These are phyloP conservation scores for Cubamyces lactineus DNA, from an alignment of 768 basidiomycete genomes.

Conservation along the genomic window DNA sequence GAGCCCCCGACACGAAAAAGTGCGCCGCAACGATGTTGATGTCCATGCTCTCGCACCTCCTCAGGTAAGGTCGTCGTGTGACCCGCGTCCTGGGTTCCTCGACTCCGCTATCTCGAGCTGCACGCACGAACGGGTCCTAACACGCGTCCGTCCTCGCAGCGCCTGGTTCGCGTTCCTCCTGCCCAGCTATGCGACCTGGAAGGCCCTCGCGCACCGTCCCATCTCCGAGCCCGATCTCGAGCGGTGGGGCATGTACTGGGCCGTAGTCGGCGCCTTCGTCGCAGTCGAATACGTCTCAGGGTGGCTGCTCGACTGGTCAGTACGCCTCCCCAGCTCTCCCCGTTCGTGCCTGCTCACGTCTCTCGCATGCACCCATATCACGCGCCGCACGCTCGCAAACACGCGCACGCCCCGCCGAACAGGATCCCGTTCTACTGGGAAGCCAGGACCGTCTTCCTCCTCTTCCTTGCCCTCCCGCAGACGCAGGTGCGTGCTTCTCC, in stretches of 20 bases:
- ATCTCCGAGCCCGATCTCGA: slow-evolving; percentile 56
- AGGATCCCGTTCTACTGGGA: slow-evolving; percentile 85
- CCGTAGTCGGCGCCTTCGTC: slow-evolving; percentile 59
- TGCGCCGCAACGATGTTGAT: slow-evolving; percentile 46
- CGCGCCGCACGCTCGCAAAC: slow-evolving; percentile 13
- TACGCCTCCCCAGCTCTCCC: slow-evolving; percentile 6
- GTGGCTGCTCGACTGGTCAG: slow-evolving; percentile 68
- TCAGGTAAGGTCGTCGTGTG: slow-evolving; percentile 44
- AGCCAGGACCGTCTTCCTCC: slow-evolving; percentile 63
- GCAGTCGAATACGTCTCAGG: slow-evolving; percentile 66
- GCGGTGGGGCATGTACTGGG: slow-evolving; percentile 66
- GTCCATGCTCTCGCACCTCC: slow-evolving; percentile 50
- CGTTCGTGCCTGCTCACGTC: slow-evolving; percentile 15
- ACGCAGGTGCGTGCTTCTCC: slow-evolving; percentile 49
- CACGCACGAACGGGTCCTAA: slow-evolving; percentile 2
- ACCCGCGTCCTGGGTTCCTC: neutral
- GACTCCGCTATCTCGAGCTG: neutral
- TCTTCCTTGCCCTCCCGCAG: slow-evolving; percentile 72
- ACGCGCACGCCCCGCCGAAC: neutral
- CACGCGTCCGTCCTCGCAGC: slow-evolving; percentile 37
- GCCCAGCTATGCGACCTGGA: slow-evolving; percentile 68
- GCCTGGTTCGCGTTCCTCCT: slow-evolving; percentile 74
- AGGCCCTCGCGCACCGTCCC: slow-evolving; percentile 60
- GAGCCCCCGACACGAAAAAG: neutral
- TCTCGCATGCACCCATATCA: slow-evolving; percentile 17